A percentile compares a stretch with the other conserved stretches of the same genome.
Conservation (phyloP, 139 green algal species). For the Dunaliella primolecta region DNA sequence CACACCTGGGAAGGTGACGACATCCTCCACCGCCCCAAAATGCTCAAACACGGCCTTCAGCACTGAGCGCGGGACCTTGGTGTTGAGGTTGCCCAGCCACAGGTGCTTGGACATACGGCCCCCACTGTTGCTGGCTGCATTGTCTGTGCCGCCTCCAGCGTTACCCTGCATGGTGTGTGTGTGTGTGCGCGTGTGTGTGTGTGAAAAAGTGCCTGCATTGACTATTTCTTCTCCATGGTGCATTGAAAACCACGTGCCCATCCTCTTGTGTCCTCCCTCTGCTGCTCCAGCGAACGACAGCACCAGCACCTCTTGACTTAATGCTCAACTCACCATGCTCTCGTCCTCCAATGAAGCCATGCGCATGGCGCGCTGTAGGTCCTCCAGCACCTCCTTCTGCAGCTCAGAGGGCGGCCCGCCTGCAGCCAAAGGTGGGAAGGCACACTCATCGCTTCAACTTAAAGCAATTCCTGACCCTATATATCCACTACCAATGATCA, state of each 20-base stretch:
- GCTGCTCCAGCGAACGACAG: background rate
- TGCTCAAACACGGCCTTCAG: slow-evolving; percentile 63
- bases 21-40: slow-evolving; percentile 67
- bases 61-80: slow-evolving; percentile 42
- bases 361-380: background rate
- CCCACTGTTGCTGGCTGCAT: background rate
- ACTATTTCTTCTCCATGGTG: too few species aligned
- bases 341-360: background rate
- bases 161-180: background rate
- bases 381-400: background rate
- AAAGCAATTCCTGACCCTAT: too few species aligned
- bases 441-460: too few species aligned
- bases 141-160: background rate
- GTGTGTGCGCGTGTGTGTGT: background rate
- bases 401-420: background rate
- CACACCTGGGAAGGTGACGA: slow-evolving; percentile 59
- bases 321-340: background rate
- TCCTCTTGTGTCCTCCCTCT: background rate
- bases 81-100: slow-evolving; percentile 73
- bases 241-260: background rate
- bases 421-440: too few species aligned
- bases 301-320: background rate
- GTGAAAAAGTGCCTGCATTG: too few species aligned
- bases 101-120: slow-evolving; percentile 49
- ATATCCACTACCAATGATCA: too few species aligned